These are phyloP conservation scores for Metschnikowia sp. DNA, from an alignment of 805 yeast genomes.

Conservation along the genomic window DNA sequence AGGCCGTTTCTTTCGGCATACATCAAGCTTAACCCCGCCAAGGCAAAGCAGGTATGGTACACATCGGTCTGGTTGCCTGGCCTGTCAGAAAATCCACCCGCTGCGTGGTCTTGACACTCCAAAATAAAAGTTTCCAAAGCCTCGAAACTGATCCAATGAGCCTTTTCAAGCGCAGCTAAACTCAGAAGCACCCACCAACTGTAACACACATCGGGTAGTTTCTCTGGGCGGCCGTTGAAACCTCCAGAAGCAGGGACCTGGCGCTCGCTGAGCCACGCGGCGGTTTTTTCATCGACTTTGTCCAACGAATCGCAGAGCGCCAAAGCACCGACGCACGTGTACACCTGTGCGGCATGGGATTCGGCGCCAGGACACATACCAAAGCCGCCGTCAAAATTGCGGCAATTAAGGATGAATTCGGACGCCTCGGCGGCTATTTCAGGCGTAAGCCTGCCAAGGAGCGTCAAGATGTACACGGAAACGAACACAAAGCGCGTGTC, in stretches of 20 bases:
- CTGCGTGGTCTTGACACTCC: constrained; percentile 66
- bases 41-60: constrained; percentile 86
- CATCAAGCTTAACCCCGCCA: constrained; percentile 81
- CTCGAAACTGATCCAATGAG: constrained; percentile 73
- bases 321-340: constrained; percentile 79
- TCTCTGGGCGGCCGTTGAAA: constrained; percentile 93
- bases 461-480: constrained; percentile 68
- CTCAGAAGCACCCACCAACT: constrained; percentile 96
- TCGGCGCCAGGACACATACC: constrained; percentile 95
- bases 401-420: constrained; percentile 62
- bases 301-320: constrained; percentile 32
- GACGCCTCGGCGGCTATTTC: constrained; percentile 60
- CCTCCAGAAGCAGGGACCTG: constrained; percentile 82
- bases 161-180: constrained; percentile 58
- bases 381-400: constrained; percentile 93
- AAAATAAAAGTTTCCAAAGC: constrained; percentile 67
- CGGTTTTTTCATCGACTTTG: constrained; percentile 54
- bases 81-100: constrained; percentile 92
- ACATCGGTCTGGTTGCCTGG: constrained; percentile 90
- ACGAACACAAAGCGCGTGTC: constrained; percentile 90
- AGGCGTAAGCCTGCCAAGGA: constrained; percentile 60
- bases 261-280: constrained; percentile 89
- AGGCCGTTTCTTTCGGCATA: constrained; percentile 52
- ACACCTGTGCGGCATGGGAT: constrained; percentile 89
- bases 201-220: constrained; percentile 95